Percentiles rank a stretch among this genome's conserved stretches.
phyloP scores from a whole-genome alignment of 1,139 yeast species.

The Diutina scorzettiae region DNA sequence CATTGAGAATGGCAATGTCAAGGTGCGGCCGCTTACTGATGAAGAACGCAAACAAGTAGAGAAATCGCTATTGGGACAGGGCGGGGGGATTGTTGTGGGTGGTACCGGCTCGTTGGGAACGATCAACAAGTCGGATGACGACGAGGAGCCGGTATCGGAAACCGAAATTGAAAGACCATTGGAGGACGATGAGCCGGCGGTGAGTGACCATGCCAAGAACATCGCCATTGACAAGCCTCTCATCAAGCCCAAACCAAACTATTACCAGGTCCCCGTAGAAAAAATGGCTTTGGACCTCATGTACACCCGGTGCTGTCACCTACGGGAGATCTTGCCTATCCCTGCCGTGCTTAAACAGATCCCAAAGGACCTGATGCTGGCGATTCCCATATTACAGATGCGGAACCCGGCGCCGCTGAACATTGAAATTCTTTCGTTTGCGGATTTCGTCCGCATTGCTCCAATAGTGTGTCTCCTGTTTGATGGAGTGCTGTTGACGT shows the following conservation, averaged over 20 bases:
- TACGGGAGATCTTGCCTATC: conserved; percentile 27
- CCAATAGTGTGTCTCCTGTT: conserved; percentile 57
- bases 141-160: conserved; percentile 11
- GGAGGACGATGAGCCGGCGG: conserved; percentile 28
- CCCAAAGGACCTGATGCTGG: conserved; percentile 58
- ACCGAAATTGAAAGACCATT: conserved; percentile 7
- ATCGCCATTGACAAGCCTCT: conserved; percentile 40
- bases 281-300: conserved; percentile 48
- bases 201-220: conserved; percentile 16
- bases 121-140: conserved; percentile 8
- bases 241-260: conserved; percentile 13
- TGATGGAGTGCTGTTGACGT: conserved; percentile 56
- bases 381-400: conserved; percentile 51
- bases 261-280: conserved; percentile 25
- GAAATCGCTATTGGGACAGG: conserved; percentile 37
- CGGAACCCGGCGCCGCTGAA: conserved; percentile 65
- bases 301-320: conserved; percentile 67
- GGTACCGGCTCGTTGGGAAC: conserved; percentile 29
- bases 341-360: conserved; percentile 63
- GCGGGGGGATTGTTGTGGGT: conserved; percentile 59
- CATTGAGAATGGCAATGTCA: conserved; percentile 46
- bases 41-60: conserved; percentile 37
- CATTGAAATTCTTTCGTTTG: conserved; percentile 62
- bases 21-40: conserved; percentile 49
- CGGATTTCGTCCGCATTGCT: conserved; percentile 65